Evolutionary conservation across 192 early-diverging fungal species (phyloP), one percentile per base, ranked within the genome.

Genomic region (Obelidium mucronatum): DNA sequence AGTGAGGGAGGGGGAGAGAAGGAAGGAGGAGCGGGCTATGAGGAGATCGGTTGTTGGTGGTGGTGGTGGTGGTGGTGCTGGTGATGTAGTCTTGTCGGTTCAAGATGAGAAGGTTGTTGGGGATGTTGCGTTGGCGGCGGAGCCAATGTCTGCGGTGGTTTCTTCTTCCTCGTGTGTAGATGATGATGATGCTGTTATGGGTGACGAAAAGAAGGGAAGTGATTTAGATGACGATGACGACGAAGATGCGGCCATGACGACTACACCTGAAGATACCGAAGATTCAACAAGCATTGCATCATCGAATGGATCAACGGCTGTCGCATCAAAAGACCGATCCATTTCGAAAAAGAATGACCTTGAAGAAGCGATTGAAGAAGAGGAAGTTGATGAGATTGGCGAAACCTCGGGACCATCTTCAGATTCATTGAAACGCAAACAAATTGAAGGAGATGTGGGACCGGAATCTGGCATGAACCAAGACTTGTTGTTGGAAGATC

Each of bases 231-330:
- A 58, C 6, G 55, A 58, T 5, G 55, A 58, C 5, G 55, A 58
- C 5, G 55, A 58, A 58, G n/a, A n/a, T n/a, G n/a, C n/a, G n/a
- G n/a, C n/a, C n/a, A n/a, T n/a, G n/a, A n/a, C n/a, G n/a, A n/a
- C n/a, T n/a, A n/a, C n/a, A n/a, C n/a, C n/a, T n/a, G n/a, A n/a
- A n/a, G 39, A n/a, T 19, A 24, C 4, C 4, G 39, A 64, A 34
- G 35, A 64, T 6, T 13, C 13, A 35, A 35, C 11, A 39, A 74
- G 72, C 39, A 33, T 62, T 40, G 72, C 72, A 1, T 74, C 72
- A 3, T 54, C 48, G 4, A 74, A 74, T 74, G 72, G 72, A 40
- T 74, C 72, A 6, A 74, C 72, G 11, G 72, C 72, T 62, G 72
- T 74, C 11, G 72, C 72, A 19, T 74, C 72, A 3, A 74, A 74